A percentile compares a stretch with the other conserved stretches of the same genome.
Conservation (phyloP, 768 basidiomycete species). For the Pulveroboletus sp. region DNA sequence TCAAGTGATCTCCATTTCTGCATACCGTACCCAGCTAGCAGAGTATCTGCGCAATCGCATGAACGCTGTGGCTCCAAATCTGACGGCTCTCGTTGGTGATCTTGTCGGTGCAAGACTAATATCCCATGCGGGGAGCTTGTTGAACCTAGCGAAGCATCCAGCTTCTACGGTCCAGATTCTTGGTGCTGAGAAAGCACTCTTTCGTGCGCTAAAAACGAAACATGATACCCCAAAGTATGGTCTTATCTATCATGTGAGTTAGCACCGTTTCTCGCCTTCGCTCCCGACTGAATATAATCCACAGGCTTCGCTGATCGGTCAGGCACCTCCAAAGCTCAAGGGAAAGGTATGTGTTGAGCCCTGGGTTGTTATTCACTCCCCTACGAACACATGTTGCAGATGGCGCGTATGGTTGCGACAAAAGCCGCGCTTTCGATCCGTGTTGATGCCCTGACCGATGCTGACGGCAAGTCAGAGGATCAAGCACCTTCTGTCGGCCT, state of each 20-base stretch:
- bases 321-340: constrained; percentile 96
- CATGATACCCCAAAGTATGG: constrained; percentile 99
- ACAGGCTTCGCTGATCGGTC: constrained; percentile 91
- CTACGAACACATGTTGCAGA: constrained; percentile 40
- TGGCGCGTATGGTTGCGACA: constrained; percentile 99
- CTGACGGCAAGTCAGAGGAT: constrained; percentile 83
- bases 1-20: constrained; percentile 94
- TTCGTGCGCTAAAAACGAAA: constrained; percentile 74
- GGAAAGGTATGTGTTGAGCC: constrained; percentile 72
- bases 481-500: constrained; percentile 84
- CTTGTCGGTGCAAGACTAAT: constrained; percentile 73
- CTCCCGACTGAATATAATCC: constrained; percentile 4
- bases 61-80: constrained; percentile 96
- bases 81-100: constrained; percentile 81
- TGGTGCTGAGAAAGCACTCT: constrained; percentile 74
- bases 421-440: constrained; percentile 97
- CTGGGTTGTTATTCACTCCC: background rate
- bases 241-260: constrained; percentile 93
- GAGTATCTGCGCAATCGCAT: constrained; percentile 98
- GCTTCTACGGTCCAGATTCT: constrained; percentile 77
- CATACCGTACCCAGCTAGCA: constrained; percentile 90
- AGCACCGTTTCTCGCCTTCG: background rate
- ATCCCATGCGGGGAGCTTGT: constrained; percentile 68
- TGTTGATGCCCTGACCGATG: constrained; percentile 92
- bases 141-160: constrained; percentile 69